phyloP scores from a whole-genome alignment of 1,284 basidiomycete species.

The Tilletiopsis washingtonensis region DNA sequence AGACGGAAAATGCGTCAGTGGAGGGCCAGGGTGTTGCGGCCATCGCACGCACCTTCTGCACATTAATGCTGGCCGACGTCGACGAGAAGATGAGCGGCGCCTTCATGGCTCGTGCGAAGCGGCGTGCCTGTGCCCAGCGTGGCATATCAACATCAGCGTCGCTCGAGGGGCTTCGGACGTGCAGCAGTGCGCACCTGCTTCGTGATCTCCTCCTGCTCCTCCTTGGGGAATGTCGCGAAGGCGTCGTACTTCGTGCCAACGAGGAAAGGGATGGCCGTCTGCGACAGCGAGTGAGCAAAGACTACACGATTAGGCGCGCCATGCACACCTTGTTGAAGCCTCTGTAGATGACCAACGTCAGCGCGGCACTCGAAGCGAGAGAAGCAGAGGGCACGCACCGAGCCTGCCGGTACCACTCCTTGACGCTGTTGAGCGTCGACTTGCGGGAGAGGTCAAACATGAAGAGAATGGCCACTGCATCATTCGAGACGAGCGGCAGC shows the following conservation, averaged over 20 bases:
- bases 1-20: too few species aligned
- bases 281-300: neutral
- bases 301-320: too few species aligned
- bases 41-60: too few species aligned
- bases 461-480: conserved; percentile 95
- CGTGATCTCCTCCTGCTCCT: conserved; percentile 98
- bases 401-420: conserved; percentile 99
- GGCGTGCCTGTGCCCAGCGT: conserved; percentile 57
- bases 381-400: too few species aligned
- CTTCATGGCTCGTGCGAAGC: conserved; percentile 96
- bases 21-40: too few species aligned
- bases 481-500: conserved; percentile 91
- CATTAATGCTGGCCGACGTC: conserved; percentile 93
- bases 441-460: conserved; percentile 98
- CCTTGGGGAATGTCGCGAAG: conserved; percentile 86
- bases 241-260: conserved; percentile 98
- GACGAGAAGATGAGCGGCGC: conserved; percentile 97
- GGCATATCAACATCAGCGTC: too few species aligned
- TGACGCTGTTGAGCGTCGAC: conserved; percentile 91
- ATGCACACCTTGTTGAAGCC: conserved; percentile 70
- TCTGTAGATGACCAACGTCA: too few species aligned
- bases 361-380: too few species aligned
- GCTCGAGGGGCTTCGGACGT: too few species aligned
- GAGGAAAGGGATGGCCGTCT: conserved; percentile 45
- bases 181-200: conserved; percentile 60